phyloP scores from a whole-genome alignment of 371 early-diverging fungal genomes.

The Mucor indicus region DNA sequence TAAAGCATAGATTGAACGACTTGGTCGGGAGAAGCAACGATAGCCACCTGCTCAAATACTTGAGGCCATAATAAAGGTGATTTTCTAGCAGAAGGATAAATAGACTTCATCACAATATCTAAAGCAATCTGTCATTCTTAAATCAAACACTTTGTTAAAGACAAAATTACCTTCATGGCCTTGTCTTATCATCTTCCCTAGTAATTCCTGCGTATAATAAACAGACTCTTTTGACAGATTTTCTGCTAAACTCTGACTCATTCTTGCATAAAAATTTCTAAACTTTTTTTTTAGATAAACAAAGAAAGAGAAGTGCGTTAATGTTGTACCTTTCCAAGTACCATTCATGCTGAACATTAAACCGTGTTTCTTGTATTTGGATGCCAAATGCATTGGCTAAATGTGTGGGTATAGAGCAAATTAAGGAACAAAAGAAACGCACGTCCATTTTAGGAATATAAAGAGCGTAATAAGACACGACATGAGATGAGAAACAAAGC shows the following conservation, averaged over 20 bases:
- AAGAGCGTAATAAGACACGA: conserved; percentile 2
- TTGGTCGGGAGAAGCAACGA: conserved; percentile 4
- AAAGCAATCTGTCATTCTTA: neutral
- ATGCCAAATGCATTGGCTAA: conserved; percentile 28
- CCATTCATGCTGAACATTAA: conserved; percentile 9
- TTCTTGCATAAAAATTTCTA: conserved; percentile 19
- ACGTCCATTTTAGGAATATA: neutral
- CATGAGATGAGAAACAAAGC: neutral
- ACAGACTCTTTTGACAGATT: neutral
- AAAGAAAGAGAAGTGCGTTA: too few species aligned
- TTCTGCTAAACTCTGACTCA: conserved; percentile 5
- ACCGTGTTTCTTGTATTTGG: neutral
- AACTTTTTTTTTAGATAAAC: neutral
- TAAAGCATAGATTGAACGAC: conserved; percentile 1
- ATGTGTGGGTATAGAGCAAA: conserved; percentile 33
- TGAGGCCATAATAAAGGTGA: neutral
- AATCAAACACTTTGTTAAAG: neutral
- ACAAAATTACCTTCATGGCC: conserved; percentile 22
- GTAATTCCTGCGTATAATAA: conserved; percentile 15
- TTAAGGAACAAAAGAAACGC: conserved; percentile 19
- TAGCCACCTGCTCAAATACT: conserved; percentile 1
- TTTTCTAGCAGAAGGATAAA: conserved; percentile 13
- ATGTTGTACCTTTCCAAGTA: conserved; percentile 9
- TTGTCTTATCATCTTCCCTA: conserved; percentile 30
- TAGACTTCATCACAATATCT: conserved; percentile 18